A percentile compares a stretch with the other conserved stretches of the same genome.
phyloP scores from a whole-genome alignment of 2,329 filamentous ascomycete species.

The Arthrinium puccinioides region DNA sequence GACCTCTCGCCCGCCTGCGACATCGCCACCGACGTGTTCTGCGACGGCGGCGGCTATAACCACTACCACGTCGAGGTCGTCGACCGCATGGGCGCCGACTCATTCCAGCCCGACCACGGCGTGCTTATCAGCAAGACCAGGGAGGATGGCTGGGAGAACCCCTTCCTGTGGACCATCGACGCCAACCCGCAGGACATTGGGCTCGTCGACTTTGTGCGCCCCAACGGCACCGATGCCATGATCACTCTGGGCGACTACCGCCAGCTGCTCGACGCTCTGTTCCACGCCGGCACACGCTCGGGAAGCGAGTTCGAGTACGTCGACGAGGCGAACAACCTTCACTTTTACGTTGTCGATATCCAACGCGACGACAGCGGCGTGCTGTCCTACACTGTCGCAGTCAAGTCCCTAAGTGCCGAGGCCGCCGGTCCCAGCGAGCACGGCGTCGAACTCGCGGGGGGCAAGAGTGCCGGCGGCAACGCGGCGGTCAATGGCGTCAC shows the following conservation, averaged over 20 bases:
- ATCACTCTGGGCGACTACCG: slow-evolving; percentile 46
- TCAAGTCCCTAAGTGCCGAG: slow-evolving; percentile 33
- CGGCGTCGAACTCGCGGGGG: slow-evolving; percentile 29
- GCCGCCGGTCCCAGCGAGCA: slow-evolving; percentile 21
- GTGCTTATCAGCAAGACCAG: slow-evolving; percentile 49
- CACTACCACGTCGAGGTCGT: slow-evolving; percentile 46
- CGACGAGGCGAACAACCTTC: slow-evolving; percentile 38
- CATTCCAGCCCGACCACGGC: slow-evolving; percentile 42
- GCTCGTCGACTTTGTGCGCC: slow-evolving; percentile 40
- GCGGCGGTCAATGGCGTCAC: slow-evolving; percentile 25
- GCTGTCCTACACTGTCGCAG: slow-evolving; percentile 40
- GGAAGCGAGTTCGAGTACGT: slow-evolving; percentile 41
- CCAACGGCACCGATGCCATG: slow-evolving; percentile 38
- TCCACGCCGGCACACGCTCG: slow-evolving; percentile 45
- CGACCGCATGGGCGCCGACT: slow-evolving; percentile 46
- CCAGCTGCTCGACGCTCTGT: slow-evolving; percentile 44
- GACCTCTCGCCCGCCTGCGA: slow-evolving; percentile 39
- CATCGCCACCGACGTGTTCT: slow-evolving; percentile 32
- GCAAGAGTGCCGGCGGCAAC: slow-evolving; percentile 18
- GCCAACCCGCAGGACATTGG: slow-evolving; percentile 45
- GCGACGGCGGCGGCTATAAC: slow-evolving; percentile 43
- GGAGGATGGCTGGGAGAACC: slow-evolving; percentile 28
- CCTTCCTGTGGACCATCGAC: slow-evolving; percentile 49
- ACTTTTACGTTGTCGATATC: slow-evolving; percentile 41
- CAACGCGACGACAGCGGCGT: slow-evolving; percentile 33